Evolutionary conservation across 768 basidiomycete species (phyloP).

Genomic region (Lentinula sp.): DNA sequence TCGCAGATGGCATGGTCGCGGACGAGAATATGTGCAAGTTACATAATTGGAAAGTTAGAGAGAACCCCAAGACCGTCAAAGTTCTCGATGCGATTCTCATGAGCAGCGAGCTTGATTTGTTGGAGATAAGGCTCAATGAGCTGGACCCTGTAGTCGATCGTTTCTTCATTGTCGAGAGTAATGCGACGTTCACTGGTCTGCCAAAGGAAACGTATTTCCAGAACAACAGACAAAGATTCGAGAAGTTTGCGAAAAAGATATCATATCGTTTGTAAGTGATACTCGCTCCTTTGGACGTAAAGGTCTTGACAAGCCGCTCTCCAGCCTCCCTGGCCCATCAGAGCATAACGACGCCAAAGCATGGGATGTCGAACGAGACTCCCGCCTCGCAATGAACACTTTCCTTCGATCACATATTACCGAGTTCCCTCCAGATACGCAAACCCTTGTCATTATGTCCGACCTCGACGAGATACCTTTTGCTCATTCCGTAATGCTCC

Average conservation of each 20-base stretch:
- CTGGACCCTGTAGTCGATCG: conserved; percentile 48
- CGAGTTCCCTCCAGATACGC: conserved; percentile 20
- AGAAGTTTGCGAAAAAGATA: conserved; percentile 47
- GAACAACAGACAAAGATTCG: conserved; percentile 37
- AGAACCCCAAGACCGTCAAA: conserved; percentile 27
- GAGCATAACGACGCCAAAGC: conserved; percentile 35
- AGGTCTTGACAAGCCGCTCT: neutral
- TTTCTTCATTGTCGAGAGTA: conserved; percentile 58
- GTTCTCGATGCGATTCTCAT: conserved; percentile 55
- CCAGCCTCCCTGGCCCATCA: conserved; percentile 39
- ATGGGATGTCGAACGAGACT: conserved; percentile 43
- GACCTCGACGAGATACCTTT: conserved; percentile 62
- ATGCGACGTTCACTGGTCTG: conserved; percentile 55
- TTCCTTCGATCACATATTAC: conserved; percentile 34
- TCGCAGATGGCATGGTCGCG: conserved; percentile 44
- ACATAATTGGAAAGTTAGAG: conserved; percentile 48
- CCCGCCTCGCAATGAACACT: conserved; percentile 42
- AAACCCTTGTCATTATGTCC: conserved; percentile 50
- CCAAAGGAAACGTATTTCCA: conserved; percentile 48
- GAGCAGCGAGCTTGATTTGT: conserved; percentile 57
- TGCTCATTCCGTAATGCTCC: conserved; percentile 40
- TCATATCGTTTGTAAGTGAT: conserved; percentile 39
- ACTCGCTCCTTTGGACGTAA: neutral
- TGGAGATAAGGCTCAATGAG: conserved; percentile 60
- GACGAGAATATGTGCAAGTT: conserved; percentile 38